Evolutionary conservation across 345 rosid genomes (phyloP).

Genomic region (Leavenworthia alabamica): DNA sequence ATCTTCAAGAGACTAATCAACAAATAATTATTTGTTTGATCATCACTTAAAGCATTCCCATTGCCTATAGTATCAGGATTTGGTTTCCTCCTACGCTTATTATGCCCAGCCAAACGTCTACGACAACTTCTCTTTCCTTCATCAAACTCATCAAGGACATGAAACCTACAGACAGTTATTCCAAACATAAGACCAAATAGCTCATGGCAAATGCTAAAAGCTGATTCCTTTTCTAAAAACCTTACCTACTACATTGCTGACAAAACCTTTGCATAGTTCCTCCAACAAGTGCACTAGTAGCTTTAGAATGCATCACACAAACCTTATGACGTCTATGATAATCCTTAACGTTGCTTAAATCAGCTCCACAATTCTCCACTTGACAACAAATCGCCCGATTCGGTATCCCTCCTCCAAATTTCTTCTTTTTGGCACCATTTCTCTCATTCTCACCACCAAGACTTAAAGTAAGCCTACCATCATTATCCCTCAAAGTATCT

Average conservation of each 20-base stretch:
- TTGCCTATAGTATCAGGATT: slow-evolving; percentile 55
- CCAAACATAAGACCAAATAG: too few relatives aligned
- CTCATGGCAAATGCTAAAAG: too few relatives aligned
- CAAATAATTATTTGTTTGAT: slow-evolving; percentile 73
- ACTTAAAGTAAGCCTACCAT: slow-evolving; percentile 56
- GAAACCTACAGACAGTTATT: slow-evolving; percentile 82
- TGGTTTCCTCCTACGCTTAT: slow-evolving; percentile 93
- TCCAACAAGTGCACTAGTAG: slow-evolving; percentile 80
- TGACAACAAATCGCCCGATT: slow-evolving; percentile 68
- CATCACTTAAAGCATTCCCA: slow-evolving; percentile 49
- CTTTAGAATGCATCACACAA: slow-evolving; percentile 93
- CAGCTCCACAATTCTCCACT: slow-evolving; percentile 88
- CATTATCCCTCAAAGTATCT: slow-evolving; percentile 20
- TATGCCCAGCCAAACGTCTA: too few relatives aligned
- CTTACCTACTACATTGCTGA: slow-evolving; percentile 70
- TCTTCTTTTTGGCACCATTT: slow-evolving; percentile 61
- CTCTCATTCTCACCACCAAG: slow-evolving; percentile 46
- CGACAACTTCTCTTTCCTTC: slow-evolving; percentile 99
- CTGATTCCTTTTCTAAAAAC: neutral
- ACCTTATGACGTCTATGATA: slow-evolving; percentile 95
- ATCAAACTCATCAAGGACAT: slow-evolving; percentile 92
- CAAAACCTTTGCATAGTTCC: slow-evolving; percentile 90
- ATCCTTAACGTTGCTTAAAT: slow-evolving; percentile 84
- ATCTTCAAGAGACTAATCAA: slow-evolving; percentile 75
- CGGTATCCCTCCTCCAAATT: slow-evolving; percentile 41